Conservation (phyloP, 306 rosid genomes). For the Hippophae gyantsensis region DNA sequence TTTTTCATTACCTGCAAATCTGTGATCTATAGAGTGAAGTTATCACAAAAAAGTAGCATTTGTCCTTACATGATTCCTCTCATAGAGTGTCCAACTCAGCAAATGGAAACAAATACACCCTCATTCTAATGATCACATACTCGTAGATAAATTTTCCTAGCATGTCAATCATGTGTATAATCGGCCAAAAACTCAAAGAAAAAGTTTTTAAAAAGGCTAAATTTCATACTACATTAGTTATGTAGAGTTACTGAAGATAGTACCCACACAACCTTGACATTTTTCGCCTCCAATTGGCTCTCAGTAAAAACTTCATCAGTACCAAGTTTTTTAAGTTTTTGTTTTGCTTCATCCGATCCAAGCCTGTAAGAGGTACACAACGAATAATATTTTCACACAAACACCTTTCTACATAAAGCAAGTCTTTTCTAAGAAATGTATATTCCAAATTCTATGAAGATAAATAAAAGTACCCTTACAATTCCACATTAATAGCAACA, state of each 20-base stretch:
- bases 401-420: too few relatives aligned
- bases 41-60: conserved; percentile 39
- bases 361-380: too few relatives aligned
- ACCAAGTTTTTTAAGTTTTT: conserved; percentile 65
- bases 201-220: not conserved
- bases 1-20: conserved; percentile 17
- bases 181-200: not conserved
- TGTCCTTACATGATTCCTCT: conserved; percentile 38
- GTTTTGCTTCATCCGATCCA: conserved; percentile 64
- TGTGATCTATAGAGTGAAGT: conserved; percentile 36
- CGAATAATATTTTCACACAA: not conserved
- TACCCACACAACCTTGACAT: conserved; percentile 85
- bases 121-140: too few relatives aligned
- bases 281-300: conserved; percentile 71
- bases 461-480: too few relatives aligned
- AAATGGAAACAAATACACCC: too few relatives aligned
- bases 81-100: conserved; percentile 28
- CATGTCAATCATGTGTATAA: too few relatives aligned
- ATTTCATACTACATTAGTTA: not conserved
- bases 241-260: conserved; percentile 10
- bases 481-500: too few relatives aligned
- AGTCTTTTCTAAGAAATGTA: too few relatives aligned
- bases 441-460: too few relatives aligned
- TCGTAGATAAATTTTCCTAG: too few relatives aligned
- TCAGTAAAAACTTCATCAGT: conserved; percentile 80